These are phyloP conservation scores for Pouteria glomerata DNA, from an alignment of 148 eudicot species.

Conservation along the genomic window DNA sequence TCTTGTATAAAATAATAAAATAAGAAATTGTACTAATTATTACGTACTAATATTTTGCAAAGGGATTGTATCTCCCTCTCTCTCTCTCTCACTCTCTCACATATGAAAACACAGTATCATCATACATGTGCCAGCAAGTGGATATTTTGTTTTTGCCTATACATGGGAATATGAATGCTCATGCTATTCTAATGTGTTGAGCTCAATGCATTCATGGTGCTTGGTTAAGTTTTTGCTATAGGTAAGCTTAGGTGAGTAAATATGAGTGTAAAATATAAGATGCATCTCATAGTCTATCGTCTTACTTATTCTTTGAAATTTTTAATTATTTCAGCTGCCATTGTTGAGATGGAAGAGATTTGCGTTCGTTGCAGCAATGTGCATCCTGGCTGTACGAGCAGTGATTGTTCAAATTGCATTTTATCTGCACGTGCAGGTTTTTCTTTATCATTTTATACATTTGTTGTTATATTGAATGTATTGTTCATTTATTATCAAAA, in stretches of 20 bases:
- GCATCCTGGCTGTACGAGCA: constrained; percentile 95
- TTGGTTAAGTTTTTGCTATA: not conserved
- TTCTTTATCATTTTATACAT: not conserved
- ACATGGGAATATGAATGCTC: not conserved
- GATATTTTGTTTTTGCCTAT: not conserved
- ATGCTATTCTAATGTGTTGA: not conserved
- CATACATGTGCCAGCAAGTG: not conserved
- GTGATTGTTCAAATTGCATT: constrained; percentile 93
- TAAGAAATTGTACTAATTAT: not conserved
- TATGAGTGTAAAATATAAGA: not conserved
- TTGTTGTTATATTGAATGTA: not conserved
- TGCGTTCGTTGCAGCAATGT: constrained; percentile 91
- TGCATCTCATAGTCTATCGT: not conserved
- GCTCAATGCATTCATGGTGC: not conserved
- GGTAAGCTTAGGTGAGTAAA: not conserved
- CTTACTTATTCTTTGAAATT: constrained; percentile 11
- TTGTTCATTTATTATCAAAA: not conserved
- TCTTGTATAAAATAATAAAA: too few species aligned
- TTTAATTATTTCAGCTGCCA: constrained; percentile 55
- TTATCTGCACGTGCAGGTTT: constrained; percentile 89
- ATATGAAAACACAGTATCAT: too few species aligned
- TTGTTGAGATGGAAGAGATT: constrained; percentile 93
- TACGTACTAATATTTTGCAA: not conserved
- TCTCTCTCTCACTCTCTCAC: not conserved
- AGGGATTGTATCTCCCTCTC: not conserved